A percentile compares a stretch with the other conserved stretches of the same genome.
Conservation (phyloP, 169 alveolate species). For the Plasmodium inui region DNA sequence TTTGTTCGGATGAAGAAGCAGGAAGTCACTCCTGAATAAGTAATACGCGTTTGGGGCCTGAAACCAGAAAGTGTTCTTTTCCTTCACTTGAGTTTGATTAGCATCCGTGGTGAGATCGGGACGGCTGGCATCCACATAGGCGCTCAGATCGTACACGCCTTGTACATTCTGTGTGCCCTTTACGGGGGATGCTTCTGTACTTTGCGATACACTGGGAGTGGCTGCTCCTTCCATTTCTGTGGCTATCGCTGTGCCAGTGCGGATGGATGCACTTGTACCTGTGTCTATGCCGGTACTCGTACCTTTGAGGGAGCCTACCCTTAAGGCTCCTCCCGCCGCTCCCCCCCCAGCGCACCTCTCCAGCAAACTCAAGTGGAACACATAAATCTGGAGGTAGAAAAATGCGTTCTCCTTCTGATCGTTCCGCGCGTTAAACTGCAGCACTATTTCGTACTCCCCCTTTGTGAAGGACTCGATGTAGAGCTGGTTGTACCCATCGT, state of each 20-base stretch:
- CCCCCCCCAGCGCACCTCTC: constrained; percentile 3
- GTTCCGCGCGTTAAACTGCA: constrained; percentile 22
- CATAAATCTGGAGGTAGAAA: constrained; percentile 56
- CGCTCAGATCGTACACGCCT: not conserved
- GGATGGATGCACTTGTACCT: not conserved
- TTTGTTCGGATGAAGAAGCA: constrained; percentile 5
- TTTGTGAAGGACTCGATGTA: constrained; percentile 46
- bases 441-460: constrained; percentile 43
- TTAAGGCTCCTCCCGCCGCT: not conserved
- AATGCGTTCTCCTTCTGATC: constrained; percentile 12
- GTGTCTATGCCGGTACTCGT: not conserved
- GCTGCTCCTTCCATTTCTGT: not conserved
- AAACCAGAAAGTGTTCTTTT: not conserved
- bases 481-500: constrained; percentile 49
- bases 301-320: not conserved
- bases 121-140: not conserved
- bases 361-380: constrained; percentile 9
- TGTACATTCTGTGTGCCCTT: not conserved
- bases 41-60: not conserved
- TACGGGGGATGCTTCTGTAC: not conserved
- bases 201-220: not conserved
- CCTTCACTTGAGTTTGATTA: not conserved
- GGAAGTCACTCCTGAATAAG: constrained; percentile 17
- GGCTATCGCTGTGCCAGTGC: not conserved
- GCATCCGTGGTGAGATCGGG: not conserved